A percentile compares a stretch with the other conserved stretches of the same genome.
phyloP scores from a whole-genome alignment of 306 rosid genomes.

The Vigna trinervia region DNA sequence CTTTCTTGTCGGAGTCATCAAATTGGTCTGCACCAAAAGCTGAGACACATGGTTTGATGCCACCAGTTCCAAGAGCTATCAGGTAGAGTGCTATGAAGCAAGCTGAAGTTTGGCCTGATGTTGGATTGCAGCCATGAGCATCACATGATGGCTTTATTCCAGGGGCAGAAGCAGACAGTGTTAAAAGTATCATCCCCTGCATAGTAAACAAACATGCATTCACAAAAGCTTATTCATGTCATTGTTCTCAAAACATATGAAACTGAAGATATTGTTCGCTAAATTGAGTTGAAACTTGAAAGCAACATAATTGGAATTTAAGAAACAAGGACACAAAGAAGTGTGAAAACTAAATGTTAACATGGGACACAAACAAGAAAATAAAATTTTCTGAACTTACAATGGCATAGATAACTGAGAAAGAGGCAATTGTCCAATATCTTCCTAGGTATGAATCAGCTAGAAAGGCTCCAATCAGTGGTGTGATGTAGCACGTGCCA shows the following conservation, averaged over 20 bases:
- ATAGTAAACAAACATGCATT: slow-evolving; percentile 25
- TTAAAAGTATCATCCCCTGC: slow-evolving; percentile 69
- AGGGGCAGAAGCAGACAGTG: slow-evolving; percentile 62
- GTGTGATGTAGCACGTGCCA: slow-evolving; percentile 86
- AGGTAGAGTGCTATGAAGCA: slow-evolving; percentile 69
- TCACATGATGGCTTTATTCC: slow-evolving; percentile 72
- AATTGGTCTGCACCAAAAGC: slow-evolving; percentile 91
- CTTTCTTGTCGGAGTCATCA: slow-evolving; percentile 66
- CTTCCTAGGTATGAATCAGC: slow-evolving; percentile 96
- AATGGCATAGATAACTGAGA: slow-evolving; percentile 64
- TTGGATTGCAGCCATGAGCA: slow-evolving; percentile 58
- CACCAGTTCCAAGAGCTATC: slow-evolving; percentile 90
- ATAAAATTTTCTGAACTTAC: slow-evolving; percentile 57
- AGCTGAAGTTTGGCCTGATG: slow-evolving; percentile 52
- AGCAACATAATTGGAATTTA: slow-evolving; percentile 16
- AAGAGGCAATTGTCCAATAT: slow-evolving; percentile 90
- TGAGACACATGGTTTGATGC: slow-evolving; percentile 92
- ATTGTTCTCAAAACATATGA: slow-evolving; percentile 7
- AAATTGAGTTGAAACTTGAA: slow-evolving; percentile 3
- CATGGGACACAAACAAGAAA: neutral
- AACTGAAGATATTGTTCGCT: slow-evolving; percentile 2
- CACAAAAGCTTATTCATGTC: neutral
- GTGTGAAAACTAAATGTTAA: slow-evolving; percentile 9
- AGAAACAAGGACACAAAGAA: neutral
- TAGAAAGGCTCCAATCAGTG: slow-evolving; percentile 87